Conservation (phyloP, 2,329 filamentous ascomycete genomes). For the Colletotrichum orbiculare region DNA sequence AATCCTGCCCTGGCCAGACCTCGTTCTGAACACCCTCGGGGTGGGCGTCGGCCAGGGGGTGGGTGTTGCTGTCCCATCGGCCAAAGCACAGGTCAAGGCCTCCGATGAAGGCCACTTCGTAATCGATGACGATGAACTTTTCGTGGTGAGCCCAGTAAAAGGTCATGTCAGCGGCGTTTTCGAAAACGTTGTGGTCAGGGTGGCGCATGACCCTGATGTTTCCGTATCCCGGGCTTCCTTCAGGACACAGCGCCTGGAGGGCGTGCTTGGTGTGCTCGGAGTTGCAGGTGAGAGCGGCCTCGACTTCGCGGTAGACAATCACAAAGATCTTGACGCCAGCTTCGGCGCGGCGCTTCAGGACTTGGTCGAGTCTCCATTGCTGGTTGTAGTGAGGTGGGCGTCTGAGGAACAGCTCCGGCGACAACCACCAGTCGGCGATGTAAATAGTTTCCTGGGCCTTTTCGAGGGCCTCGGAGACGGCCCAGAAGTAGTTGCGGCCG, state of each 20-base stretch:
- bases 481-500: slow-evolving; percentile 93
- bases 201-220: slow-evolving; percentile 93
- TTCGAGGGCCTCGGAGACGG: slow-evolving; percentile 91
- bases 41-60: slow-evolving; percentile 87
- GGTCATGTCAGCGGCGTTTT: slow-evolving; percentile 95
- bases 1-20: slow-evolving; percentile 95
- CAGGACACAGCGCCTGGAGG: slow-evolving; percentile 80
- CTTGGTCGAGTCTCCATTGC: slow-evolving; percentile 86
- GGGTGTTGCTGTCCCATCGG: slow-evolving; percentile 89
- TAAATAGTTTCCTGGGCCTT: slow-evolving; percentile 93
- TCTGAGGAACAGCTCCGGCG: slow-evolving; percentile 86
- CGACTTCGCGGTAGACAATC: slow-evolving; percentile 89
- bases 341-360: slow-evolving; percentile 89
- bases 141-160: slow-evolving; percentile 99
- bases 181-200: slow-evolving; percentile 93
- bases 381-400: slow-evolving; percentile 85
- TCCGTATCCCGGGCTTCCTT: slow-evolving; percentile 83
- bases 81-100: slow-evolving; percentile 96
- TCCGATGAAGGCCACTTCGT: slow-evolving; percentile 89
- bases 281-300: slow-evolving; percentile 88
- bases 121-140: slow-evolving; percentile 96
- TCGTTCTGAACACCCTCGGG: slow-evolving; percentile 84
- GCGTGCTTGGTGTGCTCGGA: slow-evolving; percentile 93
- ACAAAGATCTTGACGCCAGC: slow-evolving; percentile 95
- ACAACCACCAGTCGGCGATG: slow-evolving; percentile 97